Base-by-base conservation (phyloP, 140 eudicot species). In the Erigeron philadelphicus region DNA sequence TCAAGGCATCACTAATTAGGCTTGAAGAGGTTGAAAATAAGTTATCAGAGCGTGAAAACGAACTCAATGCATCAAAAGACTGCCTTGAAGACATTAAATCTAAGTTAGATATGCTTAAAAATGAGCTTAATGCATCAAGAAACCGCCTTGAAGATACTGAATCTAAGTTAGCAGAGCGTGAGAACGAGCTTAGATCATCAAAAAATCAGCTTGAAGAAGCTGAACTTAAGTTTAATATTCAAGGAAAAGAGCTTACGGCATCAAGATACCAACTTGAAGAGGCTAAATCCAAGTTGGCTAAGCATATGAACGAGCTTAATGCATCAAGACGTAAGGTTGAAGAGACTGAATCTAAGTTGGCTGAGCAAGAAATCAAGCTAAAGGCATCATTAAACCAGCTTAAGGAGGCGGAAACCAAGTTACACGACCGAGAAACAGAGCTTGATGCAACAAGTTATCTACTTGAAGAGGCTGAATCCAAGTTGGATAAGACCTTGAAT, bases 391-490 rank as follows among this genome's bases (percentile, higher is more conserved):
- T 66, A 61, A 35, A 61, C 46, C 61, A 7, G 13, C 71, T 76
- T 25, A 65, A 69, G 53, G 71, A 61, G 16, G 49, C 80, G 52
- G 80, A 78, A 69, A 17, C 19, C 9, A 55, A 73, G 75, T 53
- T 67, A 52, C 47, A 54, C 13, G 64, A 35, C 13, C 61, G 62
- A 45, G 72, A 67, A 67, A 50, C 52, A 1, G 50, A 69, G 80
- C 80, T 83, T 31, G 15, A 21, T 77, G 63, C 58, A 50, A 61
- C 74, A 45, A 63, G 55, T 49, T 58, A 61, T 25, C 72, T 25
- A 46, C 61, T 81, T 8, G 77, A 76, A 43, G 87, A 81, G 17
- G 66, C 81, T 40, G 82, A 84, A 66, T 60, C 66, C 56, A 64
- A 71, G 73, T 50, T 71, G 67, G 57, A 8, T 10, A 31, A 77